Conservation (phyloP, 2,329 filamentous ascomycete species). For the Xylaria sp. region DNA sequence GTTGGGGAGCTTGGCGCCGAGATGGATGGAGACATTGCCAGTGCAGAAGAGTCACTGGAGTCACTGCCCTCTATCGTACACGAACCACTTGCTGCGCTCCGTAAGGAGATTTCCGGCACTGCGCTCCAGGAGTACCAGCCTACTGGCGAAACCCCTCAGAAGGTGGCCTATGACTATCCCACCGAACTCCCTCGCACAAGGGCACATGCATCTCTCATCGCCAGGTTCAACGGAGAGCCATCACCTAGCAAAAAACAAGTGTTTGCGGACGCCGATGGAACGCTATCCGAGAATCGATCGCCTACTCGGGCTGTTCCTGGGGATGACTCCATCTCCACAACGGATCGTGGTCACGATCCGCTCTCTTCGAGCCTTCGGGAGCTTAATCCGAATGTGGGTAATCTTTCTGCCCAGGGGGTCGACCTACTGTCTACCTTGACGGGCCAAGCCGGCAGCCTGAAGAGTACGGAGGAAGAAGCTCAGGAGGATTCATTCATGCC, state of each 20-base stretch:
- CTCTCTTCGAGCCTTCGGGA: conserved; percentile 48
- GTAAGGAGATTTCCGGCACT: conserved; percentile 60
- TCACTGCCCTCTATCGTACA: conserved; percentile 57
- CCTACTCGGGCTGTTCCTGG: conserved; percentile 24
- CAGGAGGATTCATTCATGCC: conserved; percentile 40
- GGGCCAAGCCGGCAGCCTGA: conserved; percentile 29
- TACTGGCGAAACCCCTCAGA: conserved; percentile 82
- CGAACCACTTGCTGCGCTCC: conserved; percentile 65
- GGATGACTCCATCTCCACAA: conserved; percentile 17
- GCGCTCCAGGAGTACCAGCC: conserved; percentile 72
- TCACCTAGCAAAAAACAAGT: conserved; percentile 37
- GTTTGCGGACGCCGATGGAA: conserved; percentile 38
- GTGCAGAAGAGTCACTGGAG: conserved; percentile 55
- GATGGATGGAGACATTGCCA: conserved; percentile 55
- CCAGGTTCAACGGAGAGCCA: conserved; percentile 35
- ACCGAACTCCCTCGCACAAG: conserved; percentile 70
- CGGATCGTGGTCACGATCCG: conserved; percentile 26
- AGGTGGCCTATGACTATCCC: conserved; percentile 74
- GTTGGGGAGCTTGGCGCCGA: conserved; percentile 64
- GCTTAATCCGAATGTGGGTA: conserved; percentile 47
- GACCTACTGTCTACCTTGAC: conserved; percentile 41
- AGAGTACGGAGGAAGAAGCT: conserved; percentile 14
- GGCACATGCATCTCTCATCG: conserved; percentile 41
- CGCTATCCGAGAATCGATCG: conserved; percentile 24
- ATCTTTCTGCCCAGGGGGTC: conserved; percentile 38